Conservation (phyloP, 192 early-diverging fungal genomes). For the Obelidium mucronatum region DNA sequence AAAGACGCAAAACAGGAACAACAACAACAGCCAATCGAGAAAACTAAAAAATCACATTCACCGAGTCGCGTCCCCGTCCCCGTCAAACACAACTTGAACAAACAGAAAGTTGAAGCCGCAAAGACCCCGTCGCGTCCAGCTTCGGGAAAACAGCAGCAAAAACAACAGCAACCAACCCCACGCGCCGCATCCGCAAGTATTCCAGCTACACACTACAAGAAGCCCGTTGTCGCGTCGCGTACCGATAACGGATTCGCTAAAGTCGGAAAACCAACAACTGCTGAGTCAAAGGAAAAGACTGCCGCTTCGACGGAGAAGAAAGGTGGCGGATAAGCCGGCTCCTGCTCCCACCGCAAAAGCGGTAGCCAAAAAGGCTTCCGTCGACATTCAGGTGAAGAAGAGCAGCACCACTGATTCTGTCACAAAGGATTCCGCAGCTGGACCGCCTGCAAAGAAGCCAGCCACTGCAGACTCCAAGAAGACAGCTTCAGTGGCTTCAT, state of each 20-base stretch:
- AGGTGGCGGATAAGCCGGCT: no score
- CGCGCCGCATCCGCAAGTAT: not conserved
- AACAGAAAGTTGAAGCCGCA: not conserved
- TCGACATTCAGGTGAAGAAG: no score
- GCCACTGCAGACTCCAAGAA: not conserved
- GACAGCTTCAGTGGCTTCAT: not conserved
- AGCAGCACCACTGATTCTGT: not conserved
- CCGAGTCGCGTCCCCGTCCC: conserved; percentile 1
- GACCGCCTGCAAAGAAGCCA: not conserved
- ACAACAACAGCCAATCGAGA: no score
- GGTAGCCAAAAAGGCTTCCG: no score
- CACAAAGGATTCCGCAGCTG: not conserved
- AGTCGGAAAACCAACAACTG: not conserved
- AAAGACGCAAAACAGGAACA: no score
- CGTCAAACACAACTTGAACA: not conserved
- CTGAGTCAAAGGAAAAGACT: not conserved
- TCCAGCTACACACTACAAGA: not conserved
- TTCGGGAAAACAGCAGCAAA: not conserved
- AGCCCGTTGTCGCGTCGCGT: not conserved
- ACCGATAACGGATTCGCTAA: conserved; percentile 6
- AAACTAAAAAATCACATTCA: not conserved
- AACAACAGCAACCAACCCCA: no score
- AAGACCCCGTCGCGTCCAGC: not conserved
- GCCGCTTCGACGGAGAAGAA: no score
- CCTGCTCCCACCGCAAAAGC: no score